Evolutionary conservation across 805 yeast species (phyloP).

Genomic region (Wickerhamiella lipophila): DNA sequence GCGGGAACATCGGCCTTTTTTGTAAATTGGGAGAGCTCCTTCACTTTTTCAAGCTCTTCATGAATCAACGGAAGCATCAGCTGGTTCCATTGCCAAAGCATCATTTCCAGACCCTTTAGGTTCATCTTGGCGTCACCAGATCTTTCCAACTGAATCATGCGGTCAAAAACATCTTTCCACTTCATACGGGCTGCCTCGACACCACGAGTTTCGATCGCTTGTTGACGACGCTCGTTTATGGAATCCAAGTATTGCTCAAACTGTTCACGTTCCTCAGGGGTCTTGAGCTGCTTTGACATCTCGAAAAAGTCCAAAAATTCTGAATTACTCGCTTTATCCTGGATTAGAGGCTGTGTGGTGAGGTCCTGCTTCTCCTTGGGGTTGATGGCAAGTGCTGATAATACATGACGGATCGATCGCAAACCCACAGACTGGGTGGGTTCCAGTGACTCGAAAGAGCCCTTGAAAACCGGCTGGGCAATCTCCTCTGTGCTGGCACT

Average conservation of each 20-base stretch:
- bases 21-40: conserved; percentile 30
- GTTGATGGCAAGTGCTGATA: conserved; percentile 38
- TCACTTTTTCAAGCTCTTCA: conserved; percentile 50
- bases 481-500: conserved; percentile 7
- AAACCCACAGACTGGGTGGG: conserved; percentile 70
- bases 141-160: conserved; percentile 25
- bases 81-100: conserved; percentile 74
- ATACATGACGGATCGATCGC: conserved; percentile 63
- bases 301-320: conserved; percentile 50
- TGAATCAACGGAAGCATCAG: conserved; percentile 58
- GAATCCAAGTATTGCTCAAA: conserved; percentile 59
- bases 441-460: conserved; percentile 38
- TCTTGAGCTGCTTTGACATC: conserved; percentile 40
- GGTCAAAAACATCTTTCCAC: conserved; percentile 67
- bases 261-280: conserved; percentile 32
- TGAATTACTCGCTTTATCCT: conserved; percentile 23
- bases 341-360: conserved; percentile 27
- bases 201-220: conserved; percentile 61
- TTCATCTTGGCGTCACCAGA: conserved; percentile 33
- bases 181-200: conserved; percentile 74
- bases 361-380: conserved; percentile 19
- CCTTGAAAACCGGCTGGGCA: conserved; percentile 36
- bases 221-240: conserved; percentile 66
- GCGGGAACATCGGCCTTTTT: conserved; percentile 19
- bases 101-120: conserved; percentile 48